Evolutionary conservation across 2,329 filamentous ascomycete species (phyloP).

Genomic region (Hymenoscyphus linearis): DNA sequence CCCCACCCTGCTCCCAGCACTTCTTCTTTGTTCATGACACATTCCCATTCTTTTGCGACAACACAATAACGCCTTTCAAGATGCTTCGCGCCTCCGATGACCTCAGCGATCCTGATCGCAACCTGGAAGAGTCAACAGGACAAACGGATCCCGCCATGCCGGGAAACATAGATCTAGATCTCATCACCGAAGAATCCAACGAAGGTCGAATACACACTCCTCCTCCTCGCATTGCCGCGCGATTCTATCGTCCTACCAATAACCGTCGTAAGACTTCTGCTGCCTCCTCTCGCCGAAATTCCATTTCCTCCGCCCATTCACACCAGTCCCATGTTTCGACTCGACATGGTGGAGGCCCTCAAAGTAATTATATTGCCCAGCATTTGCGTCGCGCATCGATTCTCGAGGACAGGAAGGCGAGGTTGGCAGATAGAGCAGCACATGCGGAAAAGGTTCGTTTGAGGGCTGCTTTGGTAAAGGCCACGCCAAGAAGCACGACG

Average conservation of each 20-base stretch:
- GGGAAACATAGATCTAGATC: slow-evolving; percentile 25
- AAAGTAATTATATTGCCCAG: slow-evolving; percentile 74
- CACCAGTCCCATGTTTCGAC: slow-evolving; percentile 31
- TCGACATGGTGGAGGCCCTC: slow-evolving; percentile 47
- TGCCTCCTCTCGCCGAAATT: slow-evolving; percentile 73
- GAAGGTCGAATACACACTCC: slow-evolving; percentile 47
- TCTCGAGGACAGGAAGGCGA: slow-evolving; percentile 72
- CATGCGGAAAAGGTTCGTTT: slow-evolving; percentile 80
- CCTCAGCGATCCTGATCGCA: slow-evolving; percentile 32
- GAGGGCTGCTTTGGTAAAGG: slow-evolving; percentile 68
- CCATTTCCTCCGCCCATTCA: slow-evolving; percentile 66
- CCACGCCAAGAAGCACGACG: slow-evolving; percentile 56
- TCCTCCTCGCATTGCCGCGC: slow-evolving; percentile 71
- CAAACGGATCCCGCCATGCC: slow-evolving; percentile 14
- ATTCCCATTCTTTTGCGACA: not conserved
- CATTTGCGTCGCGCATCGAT: slow-evolving; percentile 76
- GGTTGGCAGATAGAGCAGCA: slow-evolving; percentile 72
- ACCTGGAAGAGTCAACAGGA: slow-evolving; percentile 29
- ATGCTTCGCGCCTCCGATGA: slow-evolving; percentile 31
- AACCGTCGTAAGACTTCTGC: slow-evolving; percentile 69
- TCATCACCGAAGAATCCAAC: slow-evolving; percentile 29
- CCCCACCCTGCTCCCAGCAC: slow-evolving; percentile 12
- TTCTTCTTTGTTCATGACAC: slow-evolving; percentile 2
- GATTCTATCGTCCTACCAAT: slow-evolving; percentile 65
- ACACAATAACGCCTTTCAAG: slow-evolving; percentile 11